Evolutionary conservation across 495 filamentous ascomycete species (phyloP), one percentile per base, ranked within the genome.

Genomic region (Xylaria grammica): DNA sequence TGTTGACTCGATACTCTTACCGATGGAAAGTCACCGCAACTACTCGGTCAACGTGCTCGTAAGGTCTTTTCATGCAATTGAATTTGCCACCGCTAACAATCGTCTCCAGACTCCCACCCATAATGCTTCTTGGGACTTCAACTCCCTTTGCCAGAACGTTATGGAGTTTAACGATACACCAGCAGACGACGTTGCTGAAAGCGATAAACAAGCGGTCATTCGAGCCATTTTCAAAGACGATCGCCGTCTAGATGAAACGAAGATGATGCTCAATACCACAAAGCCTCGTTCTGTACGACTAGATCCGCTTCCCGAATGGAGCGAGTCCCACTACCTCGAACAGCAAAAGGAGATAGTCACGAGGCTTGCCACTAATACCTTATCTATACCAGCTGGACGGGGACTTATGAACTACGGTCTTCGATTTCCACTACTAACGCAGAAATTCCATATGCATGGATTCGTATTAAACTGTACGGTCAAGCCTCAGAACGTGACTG

Each of bases 391-490:
- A 3, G 84, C 91, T 11, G 95, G 95, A 20, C 85, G 93, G 57
- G 91, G 89, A 2, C 85, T 98, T 73, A 79, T 97, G 20, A 88
- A 91, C 67, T 98, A 92, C 72, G 90, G 91, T 57, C 86, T 93
- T 38, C 87, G 91, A 19, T 84, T 90, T 60, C 95, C 95, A 10
- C 74, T 99, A 13, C 74, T 97, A 38, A 98, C 95, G 0, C 94
- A 99, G 68, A 95, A 91, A 69, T 91, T 93, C 63, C 87, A 88
- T 1, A 90, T 97, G 46, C 82, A 87, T 34, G 93, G 92, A 3
- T 99, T 98, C 78, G 94, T 90, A 50, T 81, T 96, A 32, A 89
- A 87, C 53, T 97, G 93, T 67, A 77, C 94, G 13, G 93, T 99
- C 84, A 93, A 92, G 67, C 95, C 96, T 15, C 87, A 90, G 46